phyloP scores from a whole-genome alignment of 805 yeast genomes.

The Yamadazyma philogaea region DNA sequence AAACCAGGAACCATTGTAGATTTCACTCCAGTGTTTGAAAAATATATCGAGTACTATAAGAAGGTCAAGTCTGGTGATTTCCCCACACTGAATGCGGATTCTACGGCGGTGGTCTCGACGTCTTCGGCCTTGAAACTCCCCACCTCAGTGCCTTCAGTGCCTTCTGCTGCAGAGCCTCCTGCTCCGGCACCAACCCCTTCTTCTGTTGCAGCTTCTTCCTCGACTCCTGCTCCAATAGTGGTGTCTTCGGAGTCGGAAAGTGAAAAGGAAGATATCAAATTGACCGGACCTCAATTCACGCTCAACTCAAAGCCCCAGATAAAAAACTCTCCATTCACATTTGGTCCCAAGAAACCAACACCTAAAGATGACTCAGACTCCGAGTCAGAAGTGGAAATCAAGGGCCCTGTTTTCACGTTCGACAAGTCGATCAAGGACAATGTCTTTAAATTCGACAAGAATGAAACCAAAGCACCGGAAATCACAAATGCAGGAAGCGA shows the following conservation, averaged over 20 bases:
- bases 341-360: conserved; percentile 29
- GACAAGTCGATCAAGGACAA: conserved; percentile 35
- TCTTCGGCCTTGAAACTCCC: no score
- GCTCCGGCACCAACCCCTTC: neutral
- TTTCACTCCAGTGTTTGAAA: conserved; percentile 52
- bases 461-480: neutral
- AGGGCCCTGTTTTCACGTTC: conserved; percentile 67
- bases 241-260: conserved; percentile 19
- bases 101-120: neutral
- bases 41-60: conserved; percentile 54
- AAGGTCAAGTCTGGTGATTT: conserved; percentile 11
- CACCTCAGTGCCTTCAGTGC: neutral
- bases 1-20: conserved; percentile 49
- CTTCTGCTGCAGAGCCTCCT: neutral
- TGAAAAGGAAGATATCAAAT: conserved; percentile 24
- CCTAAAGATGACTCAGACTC: conserved; percentile 24
- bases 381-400: conserved; percentile 57
- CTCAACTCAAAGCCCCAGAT: conserved; percentile 25
- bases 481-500: conserved; percentile 14
- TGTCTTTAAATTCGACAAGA: conserved; percentile 24
- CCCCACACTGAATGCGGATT: neutral
- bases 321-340: conserved; percentile 37
- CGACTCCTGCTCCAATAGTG: neutral
- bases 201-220: neutral
- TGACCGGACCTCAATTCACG: conserved; percentile 38